These are phyloP conservation scores for Cadophora sp. DNA, from an alignment of 2,329 filamentous ascomycete genomes.

Conservation along the genomic window DNA sequence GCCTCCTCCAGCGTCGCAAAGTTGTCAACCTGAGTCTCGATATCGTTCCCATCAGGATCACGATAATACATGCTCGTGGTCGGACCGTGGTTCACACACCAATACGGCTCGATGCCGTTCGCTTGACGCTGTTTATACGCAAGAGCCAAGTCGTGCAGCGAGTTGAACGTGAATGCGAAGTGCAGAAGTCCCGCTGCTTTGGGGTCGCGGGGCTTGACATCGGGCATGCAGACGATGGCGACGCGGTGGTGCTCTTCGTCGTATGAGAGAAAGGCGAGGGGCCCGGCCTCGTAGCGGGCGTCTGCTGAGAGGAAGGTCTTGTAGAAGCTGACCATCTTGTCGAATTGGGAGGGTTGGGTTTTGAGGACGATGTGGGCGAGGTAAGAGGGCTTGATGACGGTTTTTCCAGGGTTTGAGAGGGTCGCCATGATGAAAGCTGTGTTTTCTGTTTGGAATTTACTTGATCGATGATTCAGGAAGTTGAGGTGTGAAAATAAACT, in stretches of 20 bases:
- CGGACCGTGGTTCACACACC: conserved; percentile 19
- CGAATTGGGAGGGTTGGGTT: conserved; percentile 13
- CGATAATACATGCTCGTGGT: conserved; percentile 19
- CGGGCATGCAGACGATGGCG: conserved; percentile 13
- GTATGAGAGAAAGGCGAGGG: conserved; percentile 14
- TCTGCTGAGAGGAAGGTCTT: conserved; percentile 13
- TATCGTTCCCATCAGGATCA: conserved; percentile 21
- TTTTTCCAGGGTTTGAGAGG: conserved; percentile 11
- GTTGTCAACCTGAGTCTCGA: conserved; percentile 21
- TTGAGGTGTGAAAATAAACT: neutral
- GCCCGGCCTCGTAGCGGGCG: neutral
- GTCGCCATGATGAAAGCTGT: conserved; percentile 5
- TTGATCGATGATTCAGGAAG: neutral
- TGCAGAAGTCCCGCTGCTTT: conserved; percentile 6
- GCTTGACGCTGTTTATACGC: conserved; percentile 16
- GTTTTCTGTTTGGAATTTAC: neutral
- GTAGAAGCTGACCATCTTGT: conserved; percentile 14
- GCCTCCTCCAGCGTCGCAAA: conserved; percentile 11
- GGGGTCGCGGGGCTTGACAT: neutral
- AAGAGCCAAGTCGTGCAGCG: conserved; percentile 8
- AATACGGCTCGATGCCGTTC: conserved; percentile 18
- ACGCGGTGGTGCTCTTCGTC: conserved; percentile 22
- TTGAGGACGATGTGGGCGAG: conserved; percentile 22
- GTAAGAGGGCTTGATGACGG: conserved; percentile 7
- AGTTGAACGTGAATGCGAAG: conserved; percentile 17